Evolutionary conservation across 371 early-diverging fungal species (phyloP).

Genomic region (Mucor mucedo): DNA sequence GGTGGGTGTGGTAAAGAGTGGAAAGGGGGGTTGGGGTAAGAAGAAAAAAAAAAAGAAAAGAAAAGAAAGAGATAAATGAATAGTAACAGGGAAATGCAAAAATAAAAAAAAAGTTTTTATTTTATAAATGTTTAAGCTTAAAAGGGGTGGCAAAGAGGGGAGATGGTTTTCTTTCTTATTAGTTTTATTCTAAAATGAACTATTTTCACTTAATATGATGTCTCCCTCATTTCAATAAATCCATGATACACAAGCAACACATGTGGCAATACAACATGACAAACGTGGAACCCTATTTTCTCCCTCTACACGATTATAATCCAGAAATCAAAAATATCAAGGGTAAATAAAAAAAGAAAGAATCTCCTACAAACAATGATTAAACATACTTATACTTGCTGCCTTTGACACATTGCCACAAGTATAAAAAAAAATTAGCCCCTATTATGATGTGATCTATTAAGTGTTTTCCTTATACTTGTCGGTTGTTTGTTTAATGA

Average conservation of each 20-base stretch:
- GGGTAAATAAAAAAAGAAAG: neutral
- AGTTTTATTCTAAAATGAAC: slow-evolving; percentile 27
- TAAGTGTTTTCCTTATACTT: neutral
- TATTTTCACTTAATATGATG: neutral
- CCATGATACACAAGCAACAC: neutral
- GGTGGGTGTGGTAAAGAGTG: slow-evolving; percentile 13
- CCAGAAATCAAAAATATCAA: neutral
- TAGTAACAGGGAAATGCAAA: neutral
- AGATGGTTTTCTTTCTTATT: neutral
- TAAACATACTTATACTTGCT: slow-evolving; percentile 10
- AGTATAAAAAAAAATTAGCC: neutral
- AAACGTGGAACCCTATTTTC: neutral
- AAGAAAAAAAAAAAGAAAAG: slow-evolving; percentile 4
- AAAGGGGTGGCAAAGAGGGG: slow-evolving; percentile 22
- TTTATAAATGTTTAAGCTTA: slow-evolving; percentile 1
- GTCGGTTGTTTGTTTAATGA: neutral
- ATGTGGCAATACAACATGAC: neutral
- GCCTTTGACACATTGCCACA: slow-evolving; percentile 20
- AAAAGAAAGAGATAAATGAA: slow-evolving; percentile 3
- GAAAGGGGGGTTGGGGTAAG: slow-evolving; percentile 13
- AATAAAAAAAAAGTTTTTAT: neutral
- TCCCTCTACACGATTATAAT: neutral
- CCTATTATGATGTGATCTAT: neutral
- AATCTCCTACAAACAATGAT: neutral
- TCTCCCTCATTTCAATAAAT: slow-evolving; percentile 7